Evolutionary conservation across 2,329 filamentous ascomycete species (phyloP).

Genomic region (Alternaria hordeiaustralica): DNA sequence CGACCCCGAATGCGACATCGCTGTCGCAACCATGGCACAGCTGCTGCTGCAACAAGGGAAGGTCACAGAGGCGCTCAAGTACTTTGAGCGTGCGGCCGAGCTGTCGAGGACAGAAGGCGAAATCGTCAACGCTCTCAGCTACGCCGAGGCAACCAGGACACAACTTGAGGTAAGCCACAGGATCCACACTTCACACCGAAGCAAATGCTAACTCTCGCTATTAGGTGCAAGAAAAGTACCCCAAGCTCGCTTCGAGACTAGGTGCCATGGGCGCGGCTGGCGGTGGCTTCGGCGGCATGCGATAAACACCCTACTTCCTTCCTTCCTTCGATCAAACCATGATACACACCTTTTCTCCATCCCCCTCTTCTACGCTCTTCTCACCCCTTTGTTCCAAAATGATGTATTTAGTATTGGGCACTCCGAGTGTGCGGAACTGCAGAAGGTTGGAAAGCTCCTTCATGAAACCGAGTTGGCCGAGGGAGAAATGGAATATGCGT

Average conservation of each 20-base stretch:
- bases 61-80: conserved; percentile 90
- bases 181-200: neutral
- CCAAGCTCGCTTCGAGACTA: conserved; percentile 56
- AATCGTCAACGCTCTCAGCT: conserved; percentile 94
- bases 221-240: conserved; percentile 61
- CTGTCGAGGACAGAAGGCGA: conserved; percentile 93
- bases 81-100: conserved; percentile 96
- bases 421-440: neutral
- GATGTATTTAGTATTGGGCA: conserved; percentile 12
- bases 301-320: conserved; percentile 25
- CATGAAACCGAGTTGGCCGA: neutral
- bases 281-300: conserved; percentile 39
- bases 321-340: neutral
- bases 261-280: conserved; percentile 53
- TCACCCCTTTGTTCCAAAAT: conserved; percentile 2
- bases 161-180: conserved; percentile 71
- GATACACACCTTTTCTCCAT: neutral
- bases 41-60: conserved; percentile 97
- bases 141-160: conserved; percentile 94
- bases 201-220: neutral
- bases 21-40: conserved; percentile 98
- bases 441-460: neutral
- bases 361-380: neutral
- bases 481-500: neutral
- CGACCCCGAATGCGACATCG: conserved; percentile 98